Conservation (phyloP, 2,329 filamentous ascomycete species). For the Neofusicoccum laricinum region DNA sequence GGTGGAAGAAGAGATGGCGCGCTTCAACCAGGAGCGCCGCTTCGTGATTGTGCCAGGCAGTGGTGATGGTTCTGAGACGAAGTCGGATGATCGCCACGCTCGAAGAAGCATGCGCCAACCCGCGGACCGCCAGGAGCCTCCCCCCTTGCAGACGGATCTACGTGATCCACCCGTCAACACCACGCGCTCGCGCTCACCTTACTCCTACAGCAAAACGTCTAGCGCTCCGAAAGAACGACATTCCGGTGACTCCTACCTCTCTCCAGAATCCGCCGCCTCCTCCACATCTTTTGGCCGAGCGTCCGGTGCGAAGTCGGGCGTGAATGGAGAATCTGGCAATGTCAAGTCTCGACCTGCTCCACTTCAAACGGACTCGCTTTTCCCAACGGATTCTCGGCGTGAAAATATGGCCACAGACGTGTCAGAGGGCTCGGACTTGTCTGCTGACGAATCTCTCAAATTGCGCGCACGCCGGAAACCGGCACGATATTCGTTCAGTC, state of each 20-base stretch:
- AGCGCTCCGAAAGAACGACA: constrained; percentile 25
- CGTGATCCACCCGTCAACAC: constrained; percentile 39
- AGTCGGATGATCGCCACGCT: background rate
- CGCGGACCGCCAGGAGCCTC: constrained; percentile 24
- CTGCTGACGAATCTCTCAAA: constrained; percentile 26
- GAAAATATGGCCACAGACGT: constrained; percentile 27
- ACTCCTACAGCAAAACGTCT: constrained; percentile 40
- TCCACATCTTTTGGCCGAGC: background rate
- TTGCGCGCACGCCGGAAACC: constrained; percentile 32
- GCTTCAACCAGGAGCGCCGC: constrained; percentile 58
- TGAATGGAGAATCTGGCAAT: background rate
- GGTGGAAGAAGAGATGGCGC: constrained; percentile 41
- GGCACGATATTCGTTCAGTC: constrained; percentile 38
- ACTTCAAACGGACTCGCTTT: background rate
- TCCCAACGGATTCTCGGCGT: background rate
- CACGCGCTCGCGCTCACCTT: constrained; percentile 44
- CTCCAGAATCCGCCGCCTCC: background rate
- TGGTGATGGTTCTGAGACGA: constrained; percentile 20
- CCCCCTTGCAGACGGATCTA: constrained; percentile 33
- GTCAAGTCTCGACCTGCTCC: background rate
- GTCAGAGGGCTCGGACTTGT: constrained; percentile 33
- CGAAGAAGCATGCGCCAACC: constrained; percentile 6
- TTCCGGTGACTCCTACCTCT: constrained; percentile 41
- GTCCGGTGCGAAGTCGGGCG: background rate
- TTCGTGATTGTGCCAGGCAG: constrained; percentile 56